Base-by-base conservation (phyloP, 2,329 filamentous ascomycete genomes). In the Colletotrichum theobromicola region DNA sequence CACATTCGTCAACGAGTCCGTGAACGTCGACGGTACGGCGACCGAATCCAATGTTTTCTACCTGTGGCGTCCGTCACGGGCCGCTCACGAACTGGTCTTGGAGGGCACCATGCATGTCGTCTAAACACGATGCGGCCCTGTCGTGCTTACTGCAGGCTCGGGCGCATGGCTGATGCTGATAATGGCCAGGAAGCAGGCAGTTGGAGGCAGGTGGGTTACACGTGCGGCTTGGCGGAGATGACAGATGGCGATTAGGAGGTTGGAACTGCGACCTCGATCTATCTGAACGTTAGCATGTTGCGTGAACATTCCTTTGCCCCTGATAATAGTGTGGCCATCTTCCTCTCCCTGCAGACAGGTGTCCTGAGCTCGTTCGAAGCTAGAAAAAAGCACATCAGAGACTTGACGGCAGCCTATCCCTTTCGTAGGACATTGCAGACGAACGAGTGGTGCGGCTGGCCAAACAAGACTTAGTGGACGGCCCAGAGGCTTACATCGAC, bases 41-140 rank as follows among this genome's bases (percentile, higher is more conserved):
- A 15, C 35, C 28, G 35, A 53, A 42, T 72, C 21, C 26, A n/a
- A 57, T 57, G 61, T 67, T 67, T 32, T 10, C 37, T 50, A 37
- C 34, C 35, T 61, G 68, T 72, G 72, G 72, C 72, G 68, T 61
- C 46, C 61, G 67, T 58, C 58, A 50, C 60, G 50, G 60, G 60
- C 71, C 60, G 67, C 61, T 74, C 42, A 60, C 24, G 37, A 46
- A 64, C 53, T 66, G 30, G 60, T 53, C 55, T 46, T 35, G 66
- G 18, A 60, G 46, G 26, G 37, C 21, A 24, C 21, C 53, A 12
- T 50, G 42, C 42, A 50, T 50, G 42, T 50, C n/a, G 42, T 50
- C 8, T 34, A 21, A 58, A 58, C 34, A 67, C 21, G 53, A 42
- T 16, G 34, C 24, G 32, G 57, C 18, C 55, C 21, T 37, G 18